A percentile compares a stretch with the other conserved stretches of the same genome.
Evolutionary conservation across 2,329 filamentous ascomycete species (phyloP).

Genomic region (Aureobasidium vineae): DNA sequence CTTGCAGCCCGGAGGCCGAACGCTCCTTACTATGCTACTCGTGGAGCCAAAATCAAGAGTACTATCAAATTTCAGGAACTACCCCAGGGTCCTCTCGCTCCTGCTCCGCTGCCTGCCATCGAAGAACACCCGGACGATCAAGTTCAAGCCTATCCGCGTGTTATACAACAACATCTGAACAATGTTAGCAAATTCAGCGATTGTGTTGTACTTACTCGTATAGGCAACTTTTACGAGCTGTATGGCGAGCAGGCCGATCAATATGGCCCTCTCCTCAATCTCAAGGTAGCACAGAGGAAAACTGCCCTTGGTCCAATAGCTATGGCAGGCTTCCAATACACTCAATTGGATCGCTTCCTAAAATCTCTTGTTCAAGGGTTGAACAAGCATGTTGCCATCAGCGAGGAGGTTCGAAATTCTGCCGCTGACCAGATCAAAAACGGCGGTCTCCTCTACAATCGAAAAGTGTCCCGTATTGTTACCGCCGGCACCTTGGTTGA

Average conservation of each 20-base stretch:
- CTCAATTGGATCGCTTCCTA: constrained; percentile 87
- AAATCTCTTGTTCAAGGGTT: constrained; percentile 91
- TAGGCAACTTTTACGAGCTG: constrained; percentile 95
- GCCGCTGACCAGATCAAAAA: constrained; percentile 67
- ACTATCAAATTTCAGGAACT: constrained; percentile 47
- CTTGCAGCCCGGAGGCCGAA: neutral
- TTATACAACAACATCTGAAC: constrained; percentile 78
- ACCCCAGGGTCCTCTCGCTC: constrained; percentile 56
- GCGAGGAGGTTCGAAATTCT: constrained; percentile 83
- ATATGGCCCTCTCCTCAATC: constrained; percentile 76
- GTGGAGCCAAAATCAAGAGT: constrained; percentile 45
- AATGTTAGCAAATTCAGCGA: constrained; percentile 91
- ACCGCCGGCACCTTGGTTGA: constrained; percentile 96
- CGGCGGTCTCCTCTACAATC: constrained; percentile 79
- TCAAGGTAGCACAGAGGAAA: constrained; percentile 81
- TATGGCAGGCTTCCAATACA: constrained; percentile 96
- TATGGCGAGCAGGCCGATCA: constrained; percentile 96
- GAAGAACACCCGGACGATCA: constrained; percentile 45
- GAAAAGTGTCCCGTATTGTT: constrained; percentile 80
- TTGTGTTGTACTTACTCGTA: constrained; percentile 85
- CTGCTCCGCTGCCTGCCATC: constrained; percentile 38
- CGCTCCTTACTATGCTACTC: constrained; percentile 18
- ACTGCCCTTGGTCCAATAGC: constrained; percentile 75
- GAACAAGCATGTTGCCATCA: constrained; percentile 87
- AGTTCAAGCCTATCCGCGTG: constrained; percentile 71